A percentile compares a stretch with the other conserved stretches of the same genome.
These are phyloP conservation scores for Harrya chromipes DNA, from an alignment of 768 basidiomycete species.

Conservation along the genomic window DNA sequence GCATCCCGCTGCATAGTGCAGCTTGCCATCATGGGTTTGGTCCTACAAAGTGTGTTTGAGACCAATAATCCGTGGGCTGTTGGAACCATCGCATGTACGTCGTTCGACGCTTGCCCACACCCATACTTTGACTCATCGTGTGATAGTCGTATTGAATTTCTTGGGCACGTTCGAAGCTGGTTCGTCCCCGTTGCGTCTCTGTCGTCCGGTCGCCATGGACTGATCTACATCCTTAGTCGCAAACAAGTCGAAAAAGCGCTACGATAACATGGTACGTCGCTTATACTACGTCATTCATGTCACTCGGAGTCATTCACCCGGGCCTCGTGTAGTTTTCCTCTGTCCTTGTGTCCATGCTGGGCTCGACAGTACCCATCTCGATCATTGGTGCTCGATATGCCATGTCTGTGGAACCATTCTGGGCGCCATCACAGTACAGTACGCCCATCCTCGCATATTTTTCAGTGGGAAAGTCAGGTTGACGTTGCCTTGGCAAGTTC, in stretches of 20 bases:
- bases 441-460: slow-evolving; percentile 16
- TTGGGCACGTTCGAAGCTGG: slow-evolving; percentile 79
- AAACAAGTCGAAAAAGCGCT: slow-evolving; percentile 75
- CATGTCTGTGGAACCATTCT: slow-evolving; percentile 76
- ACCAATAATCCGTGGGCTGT: slow-evolving; percentile 74
- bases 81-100: slow-evolving; percentile 67
- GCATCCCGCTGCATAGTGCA: slow-evolving; percentile 76
- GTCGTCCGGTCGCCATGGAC: not conserved
- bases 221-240: slow-evolving; percentile 45
- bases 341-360: slow-evolving; percentile 64
- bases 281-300: not conserved
- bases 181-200: slow-evolving; percentile 28
- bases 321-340: slow-evolving; percentile 48
- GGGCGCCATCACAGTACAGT: slow-evolving; percentile 84
- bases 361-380: slow-evolving; percentile 77
- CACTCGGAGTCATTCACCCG: slow-evolving; percentile 7
- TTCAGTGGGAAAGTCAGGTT: not conserved
- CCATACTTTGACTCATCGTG: not conserved
- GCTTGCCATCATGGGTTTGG: slow-evolving; percentile 66
- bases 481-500: slow-evolving; percentile 45
- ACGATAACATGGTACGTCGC: slow-evolving; percentile 67
- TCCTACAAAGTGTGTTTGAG: slow-evolving; percentile 73
- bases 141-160: slow-evolving; percentile 62
- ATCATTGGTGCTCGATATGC: slow-evolving; percentile 73
- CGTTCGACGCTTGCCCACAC: not conserved